Evolutionary conservation across 2,329 filamentous ascomycete species (phyloP).

Genomic region (Parafenestella ontariensis): DNA sequence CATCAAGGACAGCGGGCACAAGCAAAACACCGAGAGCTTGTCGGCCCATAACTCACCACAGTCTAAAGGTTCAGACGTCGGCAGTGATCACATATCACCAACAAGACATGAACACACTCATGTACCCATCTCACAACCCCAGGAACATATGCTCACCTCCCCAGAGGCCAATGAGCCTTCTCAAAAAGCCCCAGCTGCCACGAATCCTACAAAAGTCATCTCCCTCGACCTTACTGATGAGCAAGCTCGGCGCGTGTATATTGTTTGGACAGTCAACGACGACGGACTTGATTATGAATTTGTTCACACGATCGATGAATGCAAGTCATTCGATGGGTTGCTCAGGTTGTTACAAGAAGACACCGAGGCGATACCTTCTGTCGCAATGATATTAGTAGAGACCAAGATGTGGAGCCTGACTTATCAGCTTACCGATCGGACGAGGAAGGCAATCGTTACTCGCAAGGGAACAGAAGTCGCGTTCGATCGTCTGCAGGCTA

Average conservation of each 20-base stretch:
- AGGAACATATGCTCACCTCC: neutral
- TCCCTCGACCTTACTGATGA: slow-evolving; percentile 9
- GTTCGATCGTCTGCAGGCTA: slow-evolving; percentile 13
- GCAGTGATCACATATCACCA: neutral
- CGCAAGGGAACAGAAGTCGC: slow-evolving; percentile 12
- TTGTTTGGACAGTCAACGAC: slow-evolving; percentile 14
- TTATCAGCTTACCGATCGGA: slow-evolving; percentile 6
- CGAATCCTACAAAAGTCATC: neutral
- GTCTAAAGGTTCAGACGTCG: neutral
- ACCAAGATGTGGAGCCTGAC: slow-evolving; percentile 15
- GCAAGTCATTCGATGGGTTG: slow-evolving; percentile 11
- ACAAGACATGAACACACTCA: neutral
- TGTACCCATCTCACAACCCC: neutral
- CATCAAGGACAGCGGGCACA: neutral
- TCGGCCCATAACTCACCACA: neutral
- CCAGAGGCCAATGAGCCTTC: neutral
- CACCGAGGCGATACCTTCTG: slow-evolving; percentile 3
- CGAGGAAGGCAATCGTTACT: slow-evolving; percentile 11
- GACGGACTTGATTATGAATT: slow-evolving; percentile 12
- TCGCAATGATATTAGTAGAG: slow-evolving; percentile 3
- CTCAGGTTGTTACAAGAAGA: slow-evolving; percentile 6
- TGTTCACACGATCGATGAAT: slow-evolving; percentile 11
- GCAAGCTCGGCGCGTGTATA: slow-evolving; percentile 9
- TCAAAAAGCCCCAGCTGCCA: neutral
- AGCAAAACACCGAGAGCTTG: neutral